Base-by-base conservation (phyloP, 1,284 basidiomycete species). In the Boletus semigastroideus region DNA sequence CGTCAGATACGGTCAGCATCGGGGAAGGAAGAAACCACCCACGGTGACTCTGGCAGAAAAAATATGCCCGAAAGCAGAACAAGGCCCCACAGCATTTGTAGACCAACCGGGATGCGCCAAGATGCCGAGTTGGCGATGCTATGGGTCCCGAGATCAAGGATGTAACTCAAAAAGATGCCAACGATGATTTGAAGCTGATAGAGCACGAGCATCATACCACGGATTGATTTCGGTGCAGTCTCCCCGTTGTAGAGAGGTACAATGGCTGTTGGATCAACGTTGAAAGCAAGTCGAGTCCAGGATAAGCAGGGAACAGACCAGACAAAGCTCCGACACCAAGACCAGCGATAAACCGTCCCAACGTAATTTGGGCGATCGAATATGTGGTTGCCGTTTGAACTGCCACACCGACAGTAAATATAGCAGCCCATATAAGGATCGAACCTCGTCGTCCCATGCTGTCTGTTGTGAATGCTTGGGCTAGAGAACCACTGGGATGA, bases 191-290 rank as follows among this genome's bases (percentile, higher is more conserved):
- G 85, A 11, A 90, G 72, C 62, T 90, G 88, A 64, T 90, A 90
- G 12, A 90, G 66, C 8, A 89, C 87, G 19, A 91, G 72, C 28
- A 91, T 74, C 25, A 83, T 80, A 8, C 89, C 88, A 63, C 88
- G 81, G 54, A 90, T 75, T 10, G 82, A 79, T 64, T 88, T 89
- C 0, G 89, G 89, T 0, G 88, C 80, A 1, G 87, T 87, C 68
- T 91, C 88, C 28, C 88, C 87, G 58, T 87, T 90, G 67, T 90
- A 92, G 4, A 91, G 77, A 44, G 87, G 87, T 0, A 91, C 87
- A 53, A 90, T 86, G 42, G 86, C 87, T 83, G 25, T 30, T 48
- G 16, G 14, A 48, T 28, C 20, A n/a, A 19, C 2, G 34, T 41
- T 42, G 33, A 49, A n/a, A 33, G 17, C 38, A 40, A 49, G 31